A percentile compares a stretch with the other conserved stretches of the same genome.
Evolutionary conservation across 2,329 filamentous ascomycete genomes (phyloP).

Genomic region (Chalaropsis ovoidea): DNA sequence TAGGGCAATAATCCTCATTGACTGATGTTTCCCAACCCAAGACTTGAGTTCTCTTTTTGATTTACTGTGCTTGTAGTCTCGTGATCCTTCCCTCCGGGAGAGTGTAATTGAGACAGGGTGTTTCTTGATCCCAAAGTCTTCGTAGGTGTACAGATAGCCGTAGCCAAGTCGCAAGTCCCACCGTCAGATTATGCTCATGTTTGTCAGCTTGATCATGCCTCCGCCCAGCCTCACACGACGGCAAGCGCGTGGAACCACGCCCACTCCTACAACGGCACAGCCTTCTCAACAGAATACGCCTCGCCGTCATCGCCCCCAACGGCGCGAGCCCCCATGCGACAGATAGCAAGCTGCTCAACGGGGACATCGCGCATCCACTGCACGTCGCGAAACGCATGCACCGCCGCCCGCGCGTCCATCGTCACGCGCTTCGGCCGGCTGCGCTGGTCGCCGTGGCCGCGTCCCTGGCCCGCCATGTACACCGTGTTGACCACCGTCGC

Average conservation of each 20-base stretch:
- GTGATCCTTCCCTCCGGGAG: neutral
- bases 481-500: conserved; percentile 80
- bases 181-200: conserved; percentile 2
- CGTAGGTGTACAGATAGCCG: neutral
- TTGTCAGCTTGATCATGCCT: neutral
- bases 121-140: neutral
- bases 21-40: neutral
- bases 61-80: neutral
- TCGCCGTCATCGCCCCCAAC: conserved; percentile 44
- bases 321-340: conserved; percentile 76
- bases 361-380: conserved; percentile 60
- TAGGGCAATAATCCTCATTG: too few relatives aligned
- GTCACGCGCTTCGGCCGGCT: conserved; percentile 35
- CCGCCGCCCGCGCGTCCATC: conserved; percentile 46
- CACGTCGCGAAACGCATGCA: conserved; percentile 53
- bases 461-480: conserved; percentile 45
- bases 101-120: neutral
- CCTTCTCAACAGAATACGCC: conserved; percentile 45
- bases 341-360: conserved; percentile 66
- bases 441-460: neutral
- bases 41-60: neutral
- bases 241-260: neutral
- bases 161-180: neutral
- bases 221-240: neutral
- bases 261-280: conserved; percentile 35